Base-by-base conservation (phyloP, 2,329 filamentous ascomycete species). In the Fusarium fujikuroi region DNA sequence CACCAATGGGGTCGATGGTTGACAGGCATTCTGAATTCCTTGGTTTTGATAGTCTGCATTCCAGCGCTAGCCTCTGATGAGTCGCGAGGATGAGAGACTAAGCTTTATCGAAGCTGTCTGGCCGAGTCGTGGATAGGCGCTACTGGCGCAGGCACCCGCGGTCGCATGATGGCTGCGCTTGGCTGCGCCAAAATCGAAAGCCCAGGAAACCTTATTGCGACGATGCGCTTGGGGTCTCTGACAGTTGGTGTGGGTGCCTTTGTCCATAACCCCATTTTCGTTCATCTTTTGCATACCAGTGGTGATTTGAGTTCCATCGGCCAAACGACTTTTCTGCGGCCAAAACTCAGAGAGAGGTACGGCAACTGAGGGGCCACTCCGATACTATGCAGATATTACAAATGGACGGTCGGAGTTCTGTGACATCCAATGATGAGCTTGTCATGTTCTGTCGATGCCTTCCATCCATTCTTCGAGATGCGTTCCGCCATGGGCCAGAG, bases 141-240 rank as follows among this genome's bases (percentile, higher is more conserved):
- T 68, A 74, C 71, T 72, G 59, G 70, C 62, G 71, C 71, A 73
- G 53, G 70, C 66, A 72, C 70, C 70, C 70, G 63, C 36, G 19
- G 32, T 49, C 43, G 28, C 46, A 56, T 65, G 39, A 39, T 49
- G 49, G 28, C 19, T 37, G 34, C 39, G 54, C 53, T 43, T 47
- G 49, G 28, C 16, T 37, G 39, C 40, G 46, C 58, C 43, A 54
- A 25, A 21, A 47, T 62, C 70, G 52, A 50, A 30, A 44, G 63
- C 58, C 63, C 47, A 30, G 25, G 40, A 54, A 73, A 73, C 70
- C 56, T 57, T 74, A 72, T 54, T 30, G 19, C 10, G 32, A 74
- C 63, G 49, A n/a, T 34, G 7, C 34, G 36, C 32, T 42, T 25
- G 49, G 32, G 34, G 18, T 56, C 49, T 44, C 49, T 68, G 37